Percentiles rank a stretch among this genome's conserved stretches.
Evolutionary conservation across 495 filamentous ascomycete genomes (phyloP).

Genomic region (Hypoxylon crocopeplum): DNA sequence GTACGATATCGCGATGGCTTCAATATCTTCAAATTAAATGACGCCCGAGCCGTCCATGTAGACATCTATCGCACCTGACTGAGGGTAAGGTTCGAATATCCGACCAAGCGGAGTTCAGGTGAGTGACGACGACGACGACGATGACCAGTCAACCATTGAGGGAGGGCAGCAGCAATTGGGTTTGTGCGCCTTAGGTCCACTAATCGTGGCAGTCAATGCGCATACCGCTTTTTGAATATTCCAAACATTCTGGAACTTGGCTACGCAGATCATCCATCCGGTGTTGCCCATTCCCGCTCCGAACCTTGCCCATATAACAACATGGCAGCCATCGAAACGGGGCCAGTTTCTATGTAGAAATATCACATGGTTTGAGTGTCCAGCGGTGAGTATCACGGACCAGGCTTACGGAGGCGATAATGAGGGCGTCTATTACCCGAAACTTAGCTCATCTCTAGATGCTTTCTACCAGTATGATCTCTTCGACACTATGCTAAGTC

Average conservation of each 20-base stretch:
- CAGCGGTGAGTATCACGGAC: background rate
- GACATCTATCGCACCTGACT: too few species aligned
- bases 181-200: background rate
- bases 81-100: background rate
- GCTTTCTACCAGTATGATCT: background rate
- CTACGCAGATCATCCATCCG: conserved; percentile 5
- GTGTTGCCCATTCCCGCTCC: background rate
- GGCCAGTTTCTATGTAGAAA: background rate
- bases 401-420: background rate
- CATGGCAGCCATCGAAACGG: background rate
- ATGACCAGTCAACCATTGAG: background rate
- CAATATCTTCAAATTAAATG: too few species aligned
- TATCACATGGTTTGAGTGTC: conserved; percentile 1
- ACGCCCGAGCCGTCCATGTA: too few species aligned
- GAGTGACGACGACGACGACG: background rate
- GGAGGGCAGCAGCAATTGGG: conserved; percentile 3
- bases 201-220: background rate
- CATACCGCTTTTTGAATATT: background rate
- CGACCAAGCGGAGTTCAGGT: background rate
- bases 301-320: background rate
- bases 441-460: background rate
- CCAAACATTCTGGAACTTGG: background rate
- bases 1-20: too few species aligned
- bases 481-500: too few species aligned
- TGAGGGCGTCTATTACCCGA: background rate